Conservation (phyloP, 306 rosid species). For the Dalbergia cochinchinensis region DNA sequence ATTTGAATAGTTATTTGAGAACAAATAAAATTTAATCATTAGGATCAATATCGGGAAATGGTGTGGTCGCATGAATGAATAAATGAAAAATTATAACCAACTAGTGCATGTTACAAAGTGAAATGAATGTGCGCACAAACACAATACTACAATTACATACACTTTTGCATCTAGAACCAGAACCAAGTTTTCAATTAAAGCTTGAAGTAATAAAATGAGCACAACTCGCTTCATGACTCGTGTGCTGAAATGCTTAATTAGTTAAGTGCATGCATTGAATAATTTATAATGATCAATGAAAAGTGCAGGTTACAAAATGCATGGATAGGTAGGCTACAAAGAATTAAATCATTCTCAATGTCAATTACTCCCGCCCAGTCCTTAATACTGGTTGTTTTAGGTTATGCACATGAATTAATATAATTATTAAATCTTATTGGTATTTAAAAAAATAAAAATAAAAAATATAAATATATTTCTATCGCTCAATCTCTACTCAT, state of each 20-base stretch:
- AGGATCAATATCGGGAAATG: neutral
- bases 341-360: neutral
- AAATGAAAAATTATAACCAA: neutral
- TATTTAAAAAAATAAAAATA: too few relatives aligned
- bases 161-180: neutral
- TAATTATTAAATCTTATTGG: too few relatives aligned
- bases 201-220: neutral
- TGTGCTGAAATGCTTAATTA: neutral
- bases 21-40: too few relatives aligned
- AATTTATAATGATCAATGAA: neutral
- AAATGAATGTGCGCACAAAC: neutral
- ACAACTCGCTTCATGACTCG: neutral
- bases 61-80: neutral
- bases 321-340: neutral
- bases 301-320: neutral
- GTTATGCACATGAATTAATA: too few relatives aligned
- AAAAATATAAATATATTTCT: too few relatives aligned
- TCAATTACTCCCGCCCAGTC: too few relatives aligned
- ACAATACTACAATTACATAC: too few relatives aligned
- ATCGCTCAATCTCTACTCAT: too few relatives aligned
- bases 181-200: neutral
- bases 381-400: too few relatives aligned
- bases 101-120: neutral
- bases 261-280: neutral
- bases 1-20: too few relatives aligned